A percentile compares a stretch with the other conserved stretches of the same genome.
These are phyloP conservation scores for Rhypophila decipiens DNA, from an alignment of 495 filamentous ascomycete genomes.

Conservation along the genomic window DNA sequence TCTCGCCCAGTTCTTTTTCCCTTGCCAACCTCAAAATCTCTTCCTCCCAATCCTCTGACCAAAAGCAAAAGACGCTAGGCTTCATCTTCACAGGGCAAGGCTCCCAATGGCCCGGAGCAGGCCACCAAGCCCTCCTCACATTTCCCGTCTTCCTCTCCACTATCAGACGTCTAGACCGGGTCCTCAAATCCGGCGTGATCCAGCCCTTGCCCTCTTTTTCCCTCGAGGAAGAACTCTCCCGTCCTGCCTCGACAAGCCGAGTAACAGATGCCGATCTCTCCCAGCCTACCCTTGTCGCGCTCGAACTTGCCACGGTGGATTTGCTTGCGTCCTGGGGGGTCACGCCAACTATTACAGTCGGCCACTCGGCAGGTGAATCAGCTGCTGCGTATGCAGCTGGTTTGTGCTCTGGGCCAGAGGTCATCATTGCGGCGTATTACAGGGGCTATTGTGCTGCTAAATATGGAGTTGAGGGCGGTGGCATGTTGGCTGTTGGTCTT, in stretches of 20 bases:
- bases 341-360: too few species aligned
- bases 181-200: too few species aligned
- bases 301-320: conserved; percentile 6
- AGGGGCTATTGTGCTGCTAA: too few species aligned
- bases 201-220: background rate
- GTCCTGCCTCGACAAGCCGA: background rate
- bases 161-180: too few species aligned
- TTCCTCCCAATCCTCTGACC: background rate
- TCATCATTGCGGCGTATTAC: too few species aligned
- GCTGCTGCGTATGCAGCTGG: too few species aligned
- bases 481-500: too few species aligned
- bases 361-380: too few species aligned
- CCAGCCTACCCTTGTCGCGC: background rate
- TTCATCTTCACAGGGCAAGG: background rate
- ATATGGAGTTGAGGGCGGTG: too few species aligned
- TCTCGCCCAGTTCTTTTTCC: too few species aligned
- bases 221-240: background rate
- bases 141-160: background rate
- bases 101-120: background rate
- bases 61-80: background rate
- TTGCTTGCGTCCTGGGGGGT: background rate
- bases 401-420: too few species aligned
- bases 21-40: background rate
- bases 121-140: background rate
- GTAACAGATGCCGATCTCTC: background rate